phyloP scores from a whole-genome alignment of 2,329 filamentous ascomycete genomes.

The Neofusicoccum kwambonambiense region DNA sequence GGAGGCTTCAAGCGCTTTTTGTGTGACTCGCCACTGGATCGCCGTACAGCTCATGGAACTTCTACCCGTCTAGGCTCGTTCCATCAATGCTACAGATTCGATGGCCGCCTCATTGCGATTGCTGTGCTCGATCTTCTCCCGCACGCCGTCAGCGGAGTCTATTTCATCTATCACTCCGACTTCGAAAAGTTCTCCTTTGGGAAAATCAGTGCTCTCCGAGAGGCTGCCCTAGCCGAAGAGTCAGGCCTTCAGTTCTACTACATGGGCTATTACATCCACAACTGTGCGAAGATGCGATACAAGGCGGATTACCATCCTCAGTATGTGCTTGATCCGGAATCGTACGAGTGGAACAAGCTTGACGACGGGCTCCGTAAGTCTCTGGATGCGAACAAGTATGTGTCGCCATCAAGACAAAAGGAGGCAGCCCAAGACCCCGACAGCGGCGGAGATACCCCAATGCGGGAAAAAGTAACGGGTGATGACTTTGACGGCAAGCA shows the following conservation, averaged over 20 bases:
- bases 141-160: conserved; percentile 75
- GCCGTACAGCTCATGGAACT: conserved; percentile 38
- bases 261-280: conserved; percentile 81
- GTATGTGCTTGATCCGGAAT: conserved; percentile 69
- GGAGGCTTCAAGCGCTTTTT: conserved; percentile 69
- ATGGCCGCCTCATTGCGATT: conserved; percentile 72
- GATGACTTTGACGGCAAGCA: conserved; percentile 23
- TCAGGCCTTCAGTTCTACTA: conserved; percentile 75
- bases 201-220: conserved; percentile 71
- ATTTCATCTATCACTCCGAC: conserved; percentile 78
- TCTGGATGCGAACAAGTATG: conserved; percentile 58
- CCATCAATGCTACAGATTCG: conserved; percentile 78
- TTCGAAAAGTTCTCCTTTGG: conserved; percentile 69
- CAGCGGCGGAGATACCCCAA: conserved; percentile 23
- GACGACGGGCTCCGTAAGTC: conserved; percentile 52
- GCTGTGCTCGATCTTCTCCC: conserved; percentile 76
- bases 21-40: conserved; percentile 65
- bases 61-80: conserved; percentile 66
- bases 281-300: conserved; percentile 79
- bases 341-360: conserved; percentile 61
- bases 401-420: conserved; percentile 37
- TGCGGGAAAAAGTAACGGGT: not conserved
- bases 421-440: conserved; percentile 19
- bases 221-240: conserved; percentile 69
- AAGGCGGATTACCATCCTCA: conserved; percentile 78